Conservation (phyloP, 768 basidiomycete species). For the Russula vinacea region DNA sequence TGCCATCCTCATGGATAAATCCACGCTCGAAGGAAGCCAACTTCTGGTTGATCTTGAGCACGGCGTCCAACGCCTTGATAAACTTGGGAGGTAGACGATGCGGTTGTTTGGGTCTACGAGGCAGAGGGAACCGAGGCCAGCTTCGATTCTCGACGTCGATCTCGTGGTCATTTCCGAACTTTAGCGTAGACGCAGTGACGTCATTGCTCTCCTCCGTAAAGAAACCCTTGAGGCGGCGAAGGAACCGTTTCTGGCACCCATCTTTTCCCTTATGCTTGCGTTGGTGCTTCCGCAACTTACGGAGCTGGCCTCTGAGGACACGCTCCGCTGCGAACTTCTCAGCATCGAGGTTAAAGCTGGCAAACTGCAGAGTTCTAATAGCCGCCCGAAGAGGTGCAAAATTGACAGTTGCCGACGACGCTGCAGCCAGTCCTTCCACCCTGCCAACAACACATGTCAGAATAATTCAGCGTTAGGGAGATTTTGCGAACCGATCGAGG, state of each 20-base stretch:
- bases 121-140: slow-evolving; percentile 16
- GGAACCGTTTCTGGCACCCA: neutral
- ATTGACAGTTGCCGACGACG: slow-evolving; percentile 7
- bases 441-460: slow-evolving; percentile 34
- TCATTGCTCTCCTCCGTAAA: neutral
- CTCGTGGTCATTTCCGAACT: neutral
- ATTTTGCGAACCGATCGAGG: slow-evolving; percentile 45
- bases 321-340: slow-evolving; percentile 26
- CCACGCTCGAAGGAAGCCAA: slow-evolving; percentile 72
- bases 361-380: slow-evolving; percentile 26
- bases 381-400: slow-evolving; percentile 28
- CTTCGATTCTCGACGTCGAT: neutral
- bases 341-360: slow-evolving; percentile 27
- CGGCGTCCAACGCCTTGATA: slow-evolving; percentile 55
- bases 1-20: slow-evolving; percentile 73
- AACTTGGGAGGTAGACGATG: slow-evolving; percentile 41
- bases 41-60: slow-evolving; percentile 60
- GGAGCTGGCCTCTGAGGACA: slow-evolving; percentile 10
- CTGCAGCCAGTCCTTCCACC: slow-evolving; percentile 43
- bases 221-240: slow-evolving; percentile 2
- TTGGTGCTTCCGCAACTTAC: slow-evolving; percentile 11
- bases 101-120: slow-evolving; percentile 20
- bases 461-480: neutral
- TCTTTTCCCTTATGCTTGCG: neutral
- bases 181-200: neutral